A percentile compares a stretch with the other conserved stretches of the same genome.
Evolutionary conservation across 83 land plant species (phyloP).

Genomic region (Larix sibirica): DNA sequence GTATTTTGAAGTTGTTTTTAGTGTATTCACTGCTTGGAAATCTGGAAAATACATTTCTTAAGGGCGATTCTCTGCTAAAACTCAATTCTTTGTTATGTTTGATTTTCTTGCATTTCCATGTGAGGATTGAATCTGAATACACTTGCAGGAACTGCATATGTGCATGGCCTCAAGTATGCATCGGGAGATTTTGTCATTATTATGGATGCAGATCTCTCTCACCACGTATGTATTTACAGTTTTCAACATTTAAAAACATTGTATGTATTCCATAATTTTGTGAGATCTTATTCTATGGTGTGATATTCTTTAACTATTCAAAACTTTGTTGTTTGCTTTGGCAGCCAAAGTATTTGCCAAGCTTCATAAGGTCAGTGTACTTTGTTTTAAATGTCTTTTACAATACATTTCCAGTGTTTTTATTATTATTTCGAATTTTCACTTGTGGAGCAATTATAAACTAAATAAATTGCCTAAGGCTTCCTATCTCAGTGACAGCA

Average conservation of each 20-base stretch:
- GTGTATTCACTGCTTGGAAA: background rate
- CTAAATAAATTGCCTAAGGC: background rate
- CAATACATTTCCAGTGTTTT: background rate
- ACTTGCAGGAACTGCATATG: conserved; percentile 88
- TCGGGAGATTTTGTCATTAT: conserved; percentile 90
- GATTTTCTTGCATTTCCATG: background rate
- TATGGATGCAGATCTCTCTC: conserved; percentile 98
- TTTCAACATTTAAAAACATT: background rate
- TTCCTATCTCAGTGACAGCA: background rate
- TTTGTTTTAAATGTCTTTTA: background rate
- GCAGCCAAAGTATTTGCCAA: conserved; percentile 97
- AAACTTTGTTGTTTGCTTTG: conserved; percentile 8
- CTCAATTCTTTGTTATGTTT: background rate
- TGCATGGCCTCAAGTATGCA: conserved; percentile 93
- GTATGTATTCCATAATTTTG: background rate
- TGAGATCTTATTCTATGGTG: background rate
- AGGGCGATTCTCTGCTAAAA: background rate
- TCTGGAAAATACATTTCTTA: background rate
- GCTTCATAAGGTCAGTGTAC: conserved; percentile 76
- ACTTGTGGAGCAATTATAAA: background rate
- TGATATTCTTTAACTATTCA: background rate
- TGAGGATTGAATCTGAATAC: background rate
- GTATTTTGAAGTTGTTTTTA: background rate
- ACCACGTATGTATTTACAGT: conserved; percentile 66
- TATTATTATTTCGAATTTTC: background rate